These are phyloP conservation scores for Epichloe bromicola DNA, from an alignment of 2,329 filamentous ascomycete species.

Conservation along the genomic window DNA sequence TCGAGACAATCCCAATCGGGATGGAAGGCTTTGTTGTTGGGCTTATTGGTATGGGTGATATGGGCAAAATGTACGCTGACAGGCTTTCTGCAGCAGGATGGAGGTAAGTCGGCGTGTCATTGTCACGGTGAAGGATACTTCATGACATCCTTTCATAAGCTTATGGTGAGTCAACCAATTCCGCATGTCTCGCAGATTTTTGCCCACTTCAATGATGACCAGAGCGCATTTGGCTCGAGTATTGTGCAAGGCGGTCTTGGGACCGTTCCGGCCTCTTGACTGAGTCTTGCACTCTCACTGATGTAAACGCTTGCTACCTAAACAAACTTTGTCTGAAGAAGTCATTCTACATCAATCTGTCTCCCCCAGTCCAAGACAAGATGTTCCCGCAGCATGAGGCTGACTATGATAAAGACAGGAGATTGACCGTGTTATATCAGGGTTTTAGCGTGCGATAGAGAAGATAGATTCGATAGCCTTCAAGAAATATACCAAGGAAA, in stretches of 20 bases:
- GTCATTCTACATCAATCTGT: background rate
- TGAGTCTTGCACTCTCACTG: conserved; percentile 62
- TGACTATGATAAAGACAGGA: conserved; percentile 3
- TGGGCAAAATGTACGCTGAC: conserved; percentile 97
- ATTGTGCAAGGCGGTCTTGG: conserved; percentile 54
- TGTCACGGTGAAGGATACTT: background rate
- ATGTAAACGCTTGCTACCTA: conserved; percentile 99
- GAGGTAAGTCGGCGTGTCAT: conserved; percentile 49
- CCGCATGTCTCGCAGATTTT: background rate
- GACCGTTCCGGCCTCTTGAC: conserved; percentile 64
- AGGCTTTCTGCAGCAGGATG: conserved; percentile 82
- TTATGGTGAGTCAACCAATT: background rate
- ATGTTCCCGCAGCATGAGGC: background rate
- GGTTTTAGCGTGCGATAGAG: conserved; percentile 86
- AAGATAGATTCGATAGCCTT: conserved; percentile 75
- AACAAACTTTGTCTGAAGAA: conserved; percentile 65
- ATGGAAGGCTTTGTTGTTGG: conserved; percentile 69
- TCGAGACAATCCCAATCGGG: conserved; percentile 21
- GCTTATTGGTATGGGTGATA: conserved; percentile 97
- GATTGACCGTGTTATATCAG: conserved; percentile 35
- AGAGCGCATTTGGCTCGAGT: conserved; percentile 99
- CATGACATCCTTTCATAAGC: background rate
- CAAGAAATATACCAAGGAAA: conserved; percentile 69
- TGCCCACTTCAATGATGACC: conserved; percentile 70
- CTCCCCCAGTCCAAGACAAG: background rate